These are phyloP conservation scores for Ophiostoma ulmi DNA, from an alignment of 2,329 filamentous ascomycete species.

Conservation along the genomic window DNA sequence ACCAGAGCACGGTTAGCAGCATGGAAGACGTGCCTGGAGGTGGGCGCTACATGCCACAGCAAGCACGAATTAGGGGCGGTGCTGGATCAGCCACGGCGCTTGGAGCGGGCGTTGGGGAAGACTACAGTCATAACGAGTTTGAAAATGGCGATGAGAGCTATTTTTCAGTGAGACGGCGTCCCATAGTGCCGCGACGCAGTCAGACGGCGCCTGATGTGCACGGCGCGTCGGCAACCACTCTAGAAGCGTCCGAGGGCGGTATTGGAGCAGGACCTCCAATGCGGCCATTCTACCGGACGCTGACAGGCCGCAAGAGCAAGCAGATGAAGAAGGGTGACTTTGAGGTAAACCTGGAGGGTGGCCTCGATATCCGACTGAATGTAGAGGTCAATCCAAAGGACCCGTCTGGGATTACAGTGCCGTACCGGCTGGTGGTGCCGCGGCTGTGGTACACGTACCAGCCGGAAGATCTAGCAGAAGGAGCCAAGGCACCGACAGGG, in stretches of 20 bases:
- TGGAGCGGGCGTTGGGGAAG: constrained; percentile 36
- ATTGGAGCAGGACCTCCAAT: not conserved
- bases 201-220: constrained; percentile 27
- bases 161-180: constrained; percentile 45
- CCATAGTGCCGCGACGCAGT: constrained; percentile 22
- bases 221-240: not conserved
- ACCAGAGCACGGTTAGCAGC: constrained; percentile 29
- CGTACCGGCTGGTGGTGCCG: constrained; percentile 83
- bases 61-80: constrained; percentile 24
- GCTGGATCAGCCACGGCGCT: constrained; percentile 27
- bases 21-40: constrained; percentile 27
- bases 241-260: constrained; percentile 9
- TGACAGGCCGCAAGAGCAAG: constrained; percentile 62
- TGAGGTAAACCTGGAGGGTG: constrained; percentile 72
- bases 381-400: constrained; percentile 83
- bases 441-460: constrained; percentile 59
- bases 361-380: constrained; percentile 81
- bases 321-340: constrained; percentile 51
- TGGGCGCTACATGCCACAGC: not conserved
- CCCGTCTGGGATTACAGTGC: constrained; percentile 78
- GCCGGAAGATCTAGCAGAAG: constrained; percentile 37
- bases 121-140: constrained; percentile 45
- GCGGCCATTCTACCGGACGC: constrained; percentile 59
- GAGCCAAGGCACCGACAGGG: constrained; percentile 33
- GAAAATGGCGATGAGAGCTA: constrained; percentile 53